These are phyloP conservation scores for Malassezia obtusa DNA, from an alignment of 1,284 basidiomycete species.

Conservation along the genomic window DNA sequence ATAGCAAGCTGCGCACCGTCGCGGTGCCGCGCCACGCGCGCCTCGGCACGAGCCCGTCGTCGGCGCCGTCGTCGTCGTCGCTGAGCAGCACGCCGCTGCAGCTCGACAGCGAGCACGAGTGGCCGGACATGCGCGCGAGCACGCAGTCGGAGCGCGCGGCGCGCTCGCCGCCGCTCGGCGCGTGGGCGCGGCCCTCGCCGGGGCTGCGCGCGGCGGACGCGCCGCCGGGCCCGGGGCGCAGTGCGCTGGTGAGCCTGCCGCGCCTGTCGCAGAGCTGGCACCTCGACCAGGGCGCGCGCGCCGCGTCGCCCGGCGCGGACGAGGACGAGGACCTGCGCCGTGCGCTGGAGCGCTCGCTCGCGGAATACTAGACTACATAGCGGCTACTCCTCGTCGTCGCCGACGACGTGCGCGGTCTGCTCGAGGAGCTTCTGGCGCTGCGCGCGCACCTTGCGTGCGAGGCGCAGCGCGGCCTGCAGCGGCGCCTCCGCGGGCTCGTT, in stretches of 20 bases:
- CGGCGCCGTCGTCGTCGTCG: slow-evolving; percentile 1
- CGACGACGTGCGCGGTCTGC: slow-evolving; percentile 27
- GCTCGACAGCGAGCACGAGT: slow-evolving; percentile 1
- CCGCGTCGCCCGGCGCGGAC: neutral
- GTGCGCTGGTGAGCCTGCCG: neutral
- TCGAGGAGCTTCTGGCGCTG: slow-evolving; percentile 38
- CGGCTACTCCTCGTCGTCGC: slow-evolving; percentile 18
- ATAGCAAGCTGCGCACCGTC: slow-evolving; percentile 36
- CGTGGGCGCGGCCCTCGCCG: slow-evolving; percentile 9
- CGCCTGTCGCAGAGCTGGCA: neutral
- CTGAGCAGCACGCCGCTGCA: slow-evolving; percentile 3
- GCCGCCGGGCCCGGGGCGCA: neutral
- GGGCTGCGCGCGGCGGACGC: slow-evolving; percentile 2
- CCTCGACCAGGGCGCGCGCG: neutral
- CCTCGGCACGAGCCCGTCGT: slow-evolving; percentile 1
- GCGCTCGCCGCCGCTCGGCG: slow-evolving; percentile 11
- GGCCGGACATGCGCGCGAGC: slow-evolving; percentile 11
- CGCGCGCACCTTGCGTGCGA: slow-evolving; percentile 42
- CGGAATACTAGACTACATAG: slow-evolving; percentile 23
- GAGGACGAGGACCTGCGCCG: slow-evolving; percentile 25
- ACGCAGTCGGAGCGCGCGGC: neutral
- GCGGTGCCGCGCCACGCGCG: slow-evolving; percentile 26
- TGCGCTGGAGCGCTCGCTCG: slow-evolving; percentile 37
- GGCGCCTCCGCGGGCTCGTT: slow-evolving; percentile 30
- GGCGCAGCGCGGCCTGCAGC: slow-evolving; percentile 32